phyloP scores from a whole-genome alignment of 108 stramenopile species.

The Nitzschia inconspicua region DNA sequence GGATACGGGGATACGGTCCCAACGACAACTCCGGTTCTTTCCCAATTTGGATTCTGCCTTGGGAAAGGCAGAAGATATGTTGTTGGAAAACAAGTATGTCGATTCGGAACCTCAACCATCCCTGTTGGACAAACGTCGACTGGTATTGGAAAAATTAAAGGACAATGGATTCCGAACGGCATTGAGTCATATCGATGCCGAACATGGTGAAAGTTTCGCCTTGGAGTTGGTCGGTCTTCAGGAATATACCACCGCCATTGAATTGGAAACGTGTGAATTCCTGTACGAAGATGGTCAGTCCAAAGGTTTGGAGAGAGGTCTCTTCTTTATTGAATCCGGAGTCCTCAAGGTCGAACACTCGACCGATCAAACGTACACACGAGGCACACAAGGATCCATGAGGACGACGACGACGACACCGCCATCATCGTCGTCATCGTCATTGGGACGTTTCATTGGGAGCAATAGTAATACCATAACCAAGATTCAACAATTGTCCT shows the following conservation, averaged over 20 bases:
- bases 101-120: constrained; percentile 12
- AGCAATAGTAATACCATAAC: background rate
- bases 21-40: constrained; percentile 38
- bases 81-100: constrained; percentile 39
- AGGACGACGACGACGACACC: too few relatives aligned
- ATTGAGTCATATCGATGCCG: background rate
- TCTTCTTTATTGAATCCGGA: constrained; percentile 70
- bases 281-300: constrained; percentile 31
- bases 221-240: constrained; percentile 36
- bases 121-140: constrained; percentile 1
- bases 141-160: too few relatives aligned
- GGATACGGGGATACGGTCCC: constrained; percentile 18
- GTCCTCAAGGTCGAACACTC: constrained; percentile 29
- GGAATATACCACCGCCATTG: constrained; percentile 37
- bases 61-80: constrained; percentile 74
- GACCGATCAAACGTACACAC: constrained; percentile 1
- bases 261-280: constrained; percentile 41
- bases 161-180: background rate
- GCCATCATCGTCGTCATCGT: too few relatives aligned
- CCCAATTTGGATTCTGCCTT: constrained; percentile 53
- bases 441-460: too few relatives aligned
- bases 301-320: constrained; percentile 29
- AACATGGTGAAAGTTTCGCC: constrained; percentile 34
- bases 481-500: background rate
- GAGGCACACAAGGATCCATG: too few relatives aligned